Percentiles rank a stretch among this genome's conserved stretches.
These are phyloP conservation scores for Moricandia arvensis DNA, from an alignment of 345 rosid species.

Conservation along the genomic window DNA sequence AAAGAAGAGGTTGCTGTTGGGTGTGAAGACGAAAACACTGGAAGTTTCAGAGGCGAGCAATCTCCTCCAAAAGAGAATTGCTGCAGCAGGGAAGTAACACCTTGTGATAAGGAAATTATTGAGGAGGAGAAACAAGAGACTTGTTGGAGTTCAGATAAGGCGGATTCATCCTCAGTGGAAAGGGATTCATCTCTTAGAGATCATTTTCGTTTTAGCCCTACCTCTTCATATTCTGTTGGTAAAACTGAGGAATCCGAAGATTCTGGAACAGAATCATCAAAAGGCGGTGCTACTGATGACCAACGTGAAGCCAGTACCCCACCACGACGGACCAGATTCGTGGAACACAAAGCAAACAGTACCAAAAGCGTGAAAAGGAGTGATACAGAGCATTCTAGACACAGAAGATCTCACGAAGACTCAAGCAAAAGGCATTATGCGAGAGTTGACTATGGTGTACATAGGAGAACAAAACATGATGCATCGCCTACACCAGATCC, in stretches of 20 bases:
- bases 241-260: conserved; percentile 42
- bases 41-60: conserved; percentile 9
- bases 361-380: conserved; percentile 22
- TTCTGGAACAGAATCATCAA: conserved; percentile 43
- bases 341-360: conserved; percentile 31
- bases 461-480: conserved; percentile 21
- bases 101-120: conserved; percentile 35
- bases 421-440: conserved; percentile 18
- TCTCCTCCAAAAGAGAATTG: conserved; percentile 25
- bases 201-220: conserved; percentile 40
- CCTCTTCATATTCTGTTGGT: conserved; percentile 47
- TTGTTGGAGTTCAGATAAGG: conserved; percentile 24
- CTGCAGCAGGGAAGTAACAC: conserved; percentile 29
- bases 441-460: conserved; percentile 32
- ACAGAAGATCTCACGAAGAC: conserved; percentile 25
- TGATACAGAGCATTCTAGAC: conserved; percentile 23
- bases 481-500: conserved; percentile 26
- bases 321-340: conserved; percentile 28
- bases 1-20: conserved; percentile 37
- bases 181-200: conserved; percentile 48
- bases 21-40: conserved; percentile 29
- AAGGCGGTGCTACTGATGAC: conserved; percentile 34
- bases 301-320: conserved; percentile 30
- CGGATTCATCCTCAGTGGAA: conserved; percentile 37
- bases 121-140: conserved; percentile 35